Evolutionary conservation across 805 yeast species (phyloP).

Genomic region (Suhomyces sp.): DNA sequence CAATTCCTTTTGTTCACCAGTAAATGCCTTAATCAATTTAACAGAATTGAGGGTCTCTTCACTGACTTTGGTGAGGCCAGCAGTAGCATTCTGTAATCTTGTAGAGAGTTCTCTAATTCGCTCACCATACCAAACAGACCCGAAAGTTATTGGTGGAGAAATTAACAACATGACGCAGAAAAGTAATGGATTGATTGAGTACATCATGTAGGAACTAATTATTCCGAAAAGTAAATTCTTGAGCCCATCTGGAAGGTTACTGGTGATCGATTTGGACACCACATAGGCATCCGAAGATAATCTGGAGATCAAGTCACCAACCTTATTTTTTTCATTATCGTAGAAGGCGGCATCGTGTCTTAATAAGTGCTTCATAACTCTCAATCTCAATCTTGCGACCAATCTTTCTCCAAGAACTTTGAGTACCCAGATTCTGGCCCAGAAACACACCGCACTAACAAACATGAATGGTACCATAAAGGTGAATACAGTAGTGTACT

Average conservation of each 20-base stretch:
- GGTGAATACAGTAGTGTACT: conserved; percentile 39
- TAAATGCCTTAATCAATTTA: conserved; percentile 43
- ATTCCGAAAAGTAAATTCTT: conserved; percentile 44
- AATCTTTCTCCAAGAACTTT: conserved; percentile 42
- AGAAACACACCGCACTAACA: conserved; percentile 43
- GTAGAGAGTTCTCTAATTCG: conserved; percentile 41
- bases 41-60: conserved; percentile 46
- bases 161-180: conserved; percentile 45
- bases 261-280: conserved; percentile 44
- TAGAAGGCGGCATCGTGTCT: conserved; percentile 43
- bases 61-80: conserved; percentile 43
- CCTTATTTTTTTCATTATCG: conserved; percentile 45
- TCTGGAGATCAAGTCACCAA: conserved; percentile 46
- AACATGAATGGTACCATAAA: conserved; percentile 46
- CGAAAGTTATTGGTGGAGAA: conserved; percentile 46
- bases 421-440: conserved; percentile 47
- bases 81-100: conserved; percentile 43
- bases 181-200: conserved; percentile 39
- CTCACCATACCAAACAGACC: conserved; percentile 47
- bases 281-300: conserved; percentile 47
- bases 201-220: conserved; percentile 46
- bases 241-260: conserved; percentile 45
- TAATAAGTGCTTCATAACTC: conserved; percentile 42
- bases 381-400: conserved; percentile 41
- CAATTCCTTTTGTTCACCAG: conserved; percentile 43